These are phyloP conservation scores for Citrus hindsii DNA, from an alignment of 345 rosid genomes.

Conservation along the genomic window DNA sequence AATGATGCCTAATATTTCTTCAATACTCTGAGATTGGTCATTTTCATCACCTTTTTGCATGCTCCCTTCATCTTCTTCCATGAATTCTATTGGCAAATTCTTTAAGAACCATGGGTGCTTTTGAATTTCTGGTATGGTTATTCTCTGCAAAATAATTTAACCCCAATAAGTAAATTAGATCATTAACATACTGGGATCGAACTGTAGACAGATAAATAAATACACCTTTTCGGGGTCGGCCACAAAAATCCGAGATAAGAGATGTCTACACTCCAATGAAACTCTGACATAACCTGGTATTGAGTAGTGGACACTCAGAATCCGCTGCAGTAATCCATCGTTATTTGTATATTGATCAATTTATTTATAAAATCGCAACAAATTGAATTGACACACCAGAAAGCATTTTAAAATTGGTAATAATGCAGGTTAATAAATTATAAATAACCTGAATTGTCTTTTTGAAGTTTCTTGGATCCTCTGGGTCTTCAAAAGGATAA, in stretches of 20 bases:
- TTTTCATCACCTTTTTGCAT: conserved; percentile 25
- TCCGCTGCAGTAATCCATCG: conserved; percentile 54
- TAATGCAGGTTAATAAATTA: neutral
- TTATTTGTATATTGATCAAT: neutral
- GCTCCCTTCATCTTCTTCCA: conserved; percentile 36
- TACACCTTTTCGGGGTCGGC: conserved; percentile 75
- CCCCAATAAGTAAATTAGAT: neutral
- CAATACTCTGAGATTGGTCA: conserved; percentile 53
- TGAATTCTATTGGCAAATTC: conserved; percentile 43
- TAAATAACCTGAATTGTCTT: conserved; percentile 61
- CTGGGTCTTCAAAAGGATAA: conserved; percentile 84
- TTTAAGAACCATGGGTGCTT: conserved; percentile 65
- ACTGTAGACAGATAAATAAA: neutral
- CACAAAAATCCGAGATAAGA: conserved; percentile 75
- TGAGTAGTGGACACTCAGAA: conserved; percentile 77
- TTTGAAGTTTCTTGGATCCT: conserved; percentile 72
- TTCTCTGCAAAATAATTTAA: conserved; percentile 39
- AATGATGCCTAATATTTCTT: conserved; percentile 54
- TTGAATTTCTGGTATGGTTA: conserved; percentile 62
- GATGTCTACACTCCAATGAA: conserved; percentile 71
- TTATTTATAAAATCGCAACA: neutral
- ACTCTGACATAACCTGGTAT: conserved; percentile 88
- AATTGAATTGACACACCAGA: neutral
- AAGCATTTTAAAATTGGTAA: neutral
- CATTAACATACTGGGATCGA: too few species aligned